Evolutionary conservation across 2,329 filamentous ascomycete species (phyloP).

Genomic region (Colletotrichum gigasporum): DNA sequence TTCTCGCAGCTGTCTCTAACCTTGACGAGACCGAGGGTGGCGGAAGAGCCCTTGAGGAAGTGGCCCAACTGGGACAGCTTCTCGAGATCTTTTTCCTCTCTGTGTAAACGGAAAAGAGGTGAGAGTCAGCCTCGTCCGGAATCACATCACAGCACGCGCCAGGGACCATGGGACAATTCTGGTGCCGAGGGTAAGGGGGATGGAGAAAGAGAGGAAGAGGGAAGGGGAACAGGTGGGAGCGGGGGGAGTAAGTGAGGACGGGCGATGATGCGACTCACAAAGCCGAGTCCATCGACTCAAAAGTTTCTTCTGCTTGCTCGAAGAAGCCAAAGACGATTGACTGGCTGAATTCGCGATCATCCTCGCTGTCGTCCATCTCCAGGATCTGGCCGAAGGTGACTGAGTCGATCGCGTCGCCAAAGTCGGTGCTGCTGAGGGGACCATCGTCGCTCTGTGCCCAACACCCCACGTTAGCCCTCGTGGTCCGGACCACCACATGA

Average conservation of each 20-base stretch:
- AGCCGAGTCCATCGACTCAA: slow-evolving; percentile 81
- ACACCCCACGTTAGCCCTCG: slow-evolving; percentile 21
- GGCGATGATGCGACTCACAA: slow-evolving; percentile 70
- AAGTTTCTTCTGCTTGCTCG: slow-evolving; percentile 87
- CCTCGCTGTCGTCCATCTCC: slow-evolving; percentile 95
- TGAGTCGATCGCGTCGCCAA: slow-evolving; percentile 81
- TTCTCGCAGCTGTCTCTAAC: slow-evolving; percentile 95
- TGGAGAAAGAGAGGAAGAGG: background rate
- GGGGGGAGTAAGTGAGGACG: background rate
- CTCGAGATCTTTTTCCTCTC: slow-evolving; percentile 73
- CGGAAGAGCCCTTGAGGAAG: slow-evolving; percentile 97
- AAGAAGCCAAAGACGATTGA: slow-evolving; percentile 94
- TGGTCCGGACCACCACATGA: slow-evolving; percentile 31
- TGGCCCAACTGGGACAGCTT: slow-evolving; percentile 87
- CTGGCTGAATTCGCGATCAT: slow-evolving; percentile 86
- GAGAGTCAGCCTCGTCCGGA: slow-evolving; percentile 19
- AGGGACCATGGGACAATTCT: background rate
- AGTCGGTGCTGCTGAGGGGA: slow-evolving; percentile 44
- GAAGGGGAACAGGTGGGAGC: slow-evolving; percentile 12
- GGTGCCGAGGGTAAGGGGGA: slow-evolving; percentile 4
- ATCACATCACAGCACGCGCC: background rate
- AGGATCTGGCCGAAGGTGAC: slow-evolving; percentile 92
- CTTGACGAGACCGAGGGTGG: slow-evolving; percentile 89
- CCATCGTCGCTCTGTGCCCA: slow-evolving; percentile 34
- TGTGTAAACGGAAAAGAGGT: slow-evolving; percentile 46